phyloP scores from a whole-genome alignment of 2,329 filamentous ascomycete species.

The Aspergillus pseudoviridinutans region DNA sequence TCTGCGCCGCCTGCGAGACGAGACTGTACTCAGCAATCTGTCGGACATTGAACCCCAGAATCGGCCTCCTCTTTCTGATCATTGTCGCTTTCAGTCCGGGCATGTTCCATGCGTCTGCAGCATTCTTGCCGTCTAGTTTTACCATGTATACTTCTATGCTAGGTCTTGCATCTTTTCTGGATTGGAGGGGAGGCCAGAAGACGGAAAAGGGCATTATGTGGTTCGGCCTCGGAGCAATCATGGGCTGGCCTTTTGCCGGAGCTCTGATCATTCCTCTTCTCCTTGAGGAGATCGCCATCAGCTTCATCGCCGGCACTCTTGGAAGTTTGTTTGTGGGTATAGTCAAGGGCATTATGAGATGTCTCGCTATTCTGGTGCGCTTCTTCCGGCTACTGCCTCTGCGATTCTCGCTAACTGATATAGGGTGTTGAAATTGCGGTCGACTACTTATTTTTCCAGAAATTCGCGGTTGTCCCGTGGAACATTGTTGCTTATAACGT shows the following conservation, averaged over 20 bases:
- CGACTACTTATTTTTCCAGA: constrained; percentile 83
- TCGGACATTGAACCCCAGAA: constrained; percentile 71
- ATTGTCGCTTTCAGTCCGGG: constrained; percentile 76
- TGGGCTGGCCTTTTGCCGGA: constrained; percentile 93
- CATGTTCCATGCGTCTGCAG: constrained; percentile 85
- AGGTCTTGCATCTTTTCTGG: constrained; percentile 83
- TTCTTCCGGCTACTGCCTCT: neutral
- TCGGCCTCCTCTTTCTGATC: constrained; percentile 80
- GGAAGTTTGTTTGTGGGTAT: constrained; percentile 59
- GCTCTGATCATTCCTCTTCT: constrained; percentile 79
- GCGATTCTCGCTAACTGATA: constrained; percentile 21
- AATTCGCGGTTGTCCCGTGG: constrained; percentile 71
- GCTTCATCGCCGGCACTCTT: constrained; percentile 52
- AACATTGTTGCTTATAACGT: constrained; percentile 97
- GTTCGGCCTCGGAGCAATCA: constrained; percentile 78
- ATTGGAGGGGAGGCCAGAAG: constrained; percentile 75
- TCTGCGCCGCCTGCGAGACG: constrained; percentile 79
- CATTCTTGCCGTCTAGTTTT: constrained; percentile 90
- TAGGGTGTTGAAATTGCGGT: constrained; percentile 66
- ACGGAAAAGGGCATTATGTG: constrained; percentile 83
- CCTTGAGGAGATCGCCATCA: constrained; percentile 66
- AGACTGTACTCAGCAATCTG: constrained; percentile 75
- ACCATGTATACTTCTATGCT: constrained; percentile 93
- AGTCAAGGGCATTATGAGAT: constrained; percentile 63
- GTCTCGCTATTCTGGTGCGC: constrained; percentile 66